These are phyloP conservation scores for Hirschfeldia incana DNA, from an alignment of 345 rosid genomes.

Conservation along the genomic window DNA sequence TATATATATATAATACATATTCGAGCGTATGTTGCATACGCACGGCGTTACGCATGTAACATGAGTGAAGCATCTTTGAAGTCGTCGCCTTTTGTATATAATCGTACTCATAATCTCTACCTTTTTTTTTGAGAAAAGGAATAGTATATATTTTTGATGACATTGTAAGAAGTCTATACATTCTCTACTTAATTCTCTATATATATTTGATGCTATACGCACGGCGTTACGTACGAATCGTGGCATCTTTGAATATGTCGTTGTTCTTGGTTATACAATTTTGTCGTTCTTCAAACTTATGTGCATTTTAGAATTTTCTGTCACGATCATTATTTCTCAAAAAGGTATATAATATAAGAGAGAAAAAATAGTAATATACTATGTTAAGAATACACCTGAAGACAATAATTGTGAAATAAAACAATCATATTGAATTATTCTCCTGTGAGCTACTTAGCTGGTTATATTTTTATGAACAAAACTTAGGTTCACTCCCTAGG, in stretches of 20 bases:
- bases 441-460: neutral
- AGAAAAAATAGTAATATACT: too few species aligned
- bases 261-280: neutral
- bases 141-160: neutral
- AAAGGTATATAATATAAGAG: too few species aligned
- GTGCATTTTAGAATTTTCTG: neutral
- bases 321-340: neutral
- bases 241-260: conserved; percentile 9
- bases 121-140: neutral
- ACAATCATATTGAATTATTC: neutral
- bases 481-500: too few species aligned
- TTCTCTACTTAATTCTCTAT: neutral
- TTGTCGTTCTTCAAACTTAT: neutral
- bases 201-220: neutral
- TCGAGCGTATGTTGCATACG: neutral
- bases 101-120: too few species aligned
- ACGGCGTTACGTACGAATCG: conserved; percentile 8
- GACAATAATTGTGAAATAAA: neutral
- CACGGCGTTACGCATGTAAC: conserved; percentile 14
- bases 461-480: too few species aligned
- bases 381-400: neutral
- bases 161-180: neutral
- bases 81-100: neutral
- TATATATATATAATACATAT: neutral
- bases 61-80: neutral